Evolutionary conservation across 1,139 yeast species (phyloP), one percentile per base, ranked within the genome.

Genomic region (Protomyces macrosporus): DNA sequence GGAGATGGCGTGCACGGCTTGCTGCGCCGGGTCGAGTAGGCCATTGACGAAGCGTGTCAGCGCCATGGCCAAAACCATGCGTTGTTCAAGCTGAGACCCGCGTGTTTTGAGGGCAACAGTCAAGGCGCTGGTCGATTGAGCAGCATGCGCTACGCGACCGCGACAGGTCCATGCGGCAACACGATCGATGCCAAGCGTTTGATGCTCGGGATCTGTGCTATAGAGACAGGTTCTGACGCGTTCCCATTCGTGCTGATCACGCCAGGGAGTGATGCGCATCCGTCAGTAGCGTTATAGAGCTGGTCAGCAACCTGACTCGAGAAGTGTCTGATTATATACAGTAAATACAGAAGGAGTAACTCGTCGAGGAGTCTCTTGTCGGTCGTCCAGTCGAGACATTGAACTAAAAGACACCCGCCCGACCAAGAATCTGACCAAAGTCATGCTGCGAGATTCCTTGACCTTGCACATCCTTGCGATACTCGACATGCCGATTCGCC

Each of bases 11-110:
- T 78, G 87, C 62, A 80, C 82, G 0, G 91, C 83, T 70, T 86
- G 89, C 73, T 93, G 98, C 57, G 82, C 81, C 0, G 96, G 95
- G 72, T 95, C 99, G 53, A 95, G 75, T 35, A 90, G 75, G 0
- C 98, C 98, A 74, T 93, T 95, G 32, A 93, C 98, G 76, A 93
- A 90, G 65, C 96, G 65, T 35, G 90, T 85, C 6, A 93, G 71
- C 0, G 93, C 84, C 90, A 89, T 86, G 0, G 96, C 78, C 69
- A 87, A 86, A 1, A 87, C 78, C 67, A 85, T 51, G 3, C 62
- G 55, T 9, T 52, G 6, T 34, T 58, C 62, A 30, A 58, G 51
- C 72, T 62, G 85, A 74, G 2, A 77, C 67, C 0, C 76, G 69
- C 54, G 70, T 69, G 6, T 73, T 45, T 64, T 73, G 2, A 76